Evolutionary conservation across 1,284 basidiomycete species (phyloP).

Genomic region (Ganoderma sinense): DNA sequence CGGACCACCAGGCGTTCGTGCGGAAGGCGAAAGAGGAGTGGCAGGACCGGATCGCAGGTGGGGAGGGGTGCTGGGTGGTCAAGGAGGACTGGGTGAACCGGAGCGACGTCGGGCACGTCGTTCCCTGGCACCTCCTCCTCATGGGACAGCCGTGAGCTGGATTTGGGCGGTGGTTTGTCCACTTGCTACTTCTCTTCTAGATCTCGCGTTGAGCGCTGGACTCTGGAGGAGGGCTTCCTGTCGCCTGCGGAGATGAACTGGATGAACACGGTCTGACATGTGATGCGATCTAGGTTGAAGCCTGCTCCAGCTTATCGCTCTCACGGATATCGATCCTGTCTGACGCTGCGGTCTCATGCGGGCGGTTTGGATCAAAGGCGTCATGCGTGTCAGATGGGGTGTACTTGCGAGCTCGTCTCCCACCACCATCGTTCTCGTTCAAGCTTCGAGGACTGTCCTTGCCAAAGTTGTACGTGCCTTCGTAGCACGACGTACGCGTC

Average conservation of each 20-base stretch:
- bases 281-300: background rate
- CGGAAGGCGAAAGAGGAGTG: constrained; percentile 5
- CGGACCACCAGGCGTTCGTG: no score
- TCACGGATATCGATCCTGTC: background rate
- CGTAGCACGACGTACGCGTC: background rate
- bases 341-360: background rate
- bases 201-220: no score
- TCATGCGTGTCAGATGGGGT: background rate
- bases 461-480: background rate
- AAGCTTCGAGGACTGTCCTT: background rate
- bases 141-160: background rate
- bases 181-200: background rate
- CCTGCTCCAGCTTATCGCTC: background rate
- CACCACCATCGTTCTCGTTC: background rate
- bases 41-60: constrained; percentile 7
- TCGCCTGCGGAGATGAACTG: background rate
- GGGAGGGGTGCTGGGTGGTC: constrained; percentile 16
- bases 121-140: constrained; percentile 3
- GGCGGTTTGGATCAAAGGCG: background rate
- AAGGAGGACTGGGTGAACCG: constrained; percentile 1
- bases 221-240: background rate
- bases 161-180: background rate
- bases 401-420: background rate
- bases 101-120: background rate
- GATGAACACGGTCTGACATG: background rate